Percentiles rank a stretch among this genome's conserved stretches.
These are phyloP conservation scores for Rhizomucor pusillus DNA, from an alignment of 371 early-diverging fungal species.

Conservation along the genomic window DNA sequence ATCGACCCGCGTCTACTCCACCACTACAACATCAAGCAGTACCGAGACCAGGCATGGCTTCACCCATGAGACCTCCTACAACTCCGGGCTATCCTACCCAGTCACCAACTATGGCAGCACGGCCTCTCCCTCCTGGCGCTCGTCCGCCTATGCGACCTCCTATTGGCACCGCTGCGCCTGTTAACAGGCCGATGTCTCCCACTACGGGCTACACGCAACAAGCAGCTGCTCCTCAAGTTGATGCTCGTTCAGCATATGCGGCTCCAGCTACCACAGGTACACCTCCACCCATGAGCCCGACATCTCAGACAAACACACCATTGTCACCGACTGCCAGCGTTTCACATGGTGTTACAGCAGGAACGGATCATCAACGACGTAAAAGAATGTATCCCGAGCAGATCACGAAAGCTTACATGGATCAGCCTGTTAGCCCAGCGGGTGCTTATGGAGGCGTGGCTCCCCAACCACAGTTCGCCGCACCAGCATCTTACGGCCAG, in stretches of 20 bases:
- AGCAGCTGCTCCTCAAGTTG: neutral
- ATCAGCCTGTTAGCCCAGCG: slow-evolving; percentile 13
- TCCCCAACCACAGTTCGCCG: slow-evolving; percentile 28
- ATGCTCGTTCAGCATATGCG: neutral
- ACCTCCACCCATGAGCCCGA: neutral
- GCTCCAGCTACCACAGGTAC: neutral
- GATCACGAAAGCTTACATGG: slow-evolving; percentile 45
- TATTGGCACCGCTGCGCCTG: neutral
- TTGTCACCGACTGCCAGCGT: slow-evolving; percentile 10
- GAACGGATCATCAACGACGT: slow-evolving; percentile 33
- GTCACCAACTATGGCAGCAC: slow-evolving; percentile 8
- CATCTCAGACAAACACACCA: neutral
- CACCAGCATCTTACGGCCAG: slow-evolving; percentile 19
- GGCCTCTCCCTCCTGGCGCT: neutral
- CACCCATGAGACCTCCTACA: slow-evolving; percentile 1
- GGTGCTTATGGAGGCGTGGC: slow-evolving; percentile 11
- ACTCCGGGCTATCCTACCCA: slow-evolving; percentile 4
- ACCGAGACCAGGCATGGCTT: neutral
- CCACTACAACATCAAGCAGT: slow-evolving; percentile 26
- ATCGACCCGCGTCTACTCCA: slow-evolving; percentile 5
- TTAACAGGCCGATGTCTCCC: slow-evolving; percentile 8
- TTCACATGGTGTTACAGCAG: slow-evolving; percentile 7
- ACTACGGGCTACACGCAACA: slow-evolving; percentile 1
- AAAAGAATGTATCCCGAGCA: slow-evolving; percentile 67
- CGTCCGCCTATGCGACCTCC: slow-evolving; percentile 1